Base-by-base conservation (phyloP, 2,329 filamentous ascomycete genomes). In the Xylariaceae sp. region DNA sequence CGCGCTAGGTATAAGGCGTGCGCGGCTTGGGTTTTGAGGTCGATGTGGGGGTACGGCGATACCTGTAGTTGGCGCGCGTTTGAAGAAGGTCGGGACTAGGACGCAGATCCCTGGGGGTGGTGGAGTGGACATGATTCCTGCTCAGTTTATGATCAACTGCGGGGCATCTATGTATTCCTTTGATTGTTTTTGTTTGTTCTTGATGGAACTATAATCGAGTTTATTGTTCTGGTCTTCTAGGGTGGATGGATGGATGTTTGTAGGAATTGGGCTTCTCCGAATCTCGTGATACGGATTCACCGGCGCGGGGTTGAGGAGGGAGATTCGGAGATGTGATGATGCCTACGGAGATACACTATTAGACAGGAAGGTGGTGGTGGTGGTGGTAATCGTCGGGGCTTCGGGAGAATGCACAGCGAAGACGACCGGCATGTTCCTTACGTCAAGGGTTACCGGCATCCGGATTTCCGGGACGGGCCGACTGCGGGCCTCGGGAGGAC, bases 51-150 rank as follows among this genome's bases (percentile, higher is more conserved):
- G 72, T 34, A 76, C 73, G 32, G 76, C 68, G 2, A 72, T 62
- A 32, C 73, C 70, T 54, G 75, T 75, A 19, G 70, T 67, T 6
- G 74, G 67, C 4, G 71, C 67, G 40, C 65, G 58, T 60, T 63
- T 65, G 70, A 81, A 86, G 75, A 86, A 86, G 44, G 83, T 86
- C 32, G 83, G 83, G 44, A 84, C 78, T 29, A 79, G 79, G 53
- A 81, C 78, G 67, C 76, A 80, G 62, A 81, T 75, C 53, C 78
- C 78, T 45, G 74, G 70, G 7, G 75, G 74, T 42, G 75, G 76
- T 45, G 60, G 46, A 30, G 57, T 46, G 45, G 58, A 53, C 63
- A 66, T 66, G 27, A 30, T 56, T 27, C 45, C 11, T 54, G 8
- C 32, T 37, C 35, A 9, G 8, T 37, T 11, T 37, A 3, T 37